Evolutionary conservation across 805 yeast species (phyloP), one percentile per base, ranked within the genome.

Genomic region (Starmerella sirachaensis): DNA sequence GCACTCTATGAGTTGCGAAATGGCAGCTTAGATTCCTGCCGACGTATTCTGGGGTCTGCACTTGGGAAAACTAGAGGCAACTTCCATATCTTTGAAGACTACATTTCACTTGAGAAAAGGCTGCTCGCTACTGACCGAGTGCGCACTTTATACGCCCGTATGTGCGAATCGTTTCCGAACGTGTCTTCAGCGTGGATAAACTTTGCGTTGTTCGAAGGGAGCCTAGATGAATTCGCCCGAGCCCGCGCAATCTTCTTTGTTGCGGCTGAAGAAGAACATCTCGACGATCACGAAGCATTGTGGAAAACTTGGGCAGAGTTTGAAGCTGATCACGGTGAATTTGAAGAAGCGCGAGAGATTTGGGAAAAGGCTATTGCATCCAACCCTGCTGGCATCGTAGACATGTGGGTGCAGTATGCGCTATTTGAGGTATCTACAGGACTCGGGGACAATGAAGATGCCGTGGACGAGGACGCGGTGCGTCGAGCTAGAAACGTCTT

Each of bases 61-160:
- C 63, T 88, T 14, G 96, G 94, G 0, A 59, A 65, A 31, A 67
- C 70, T 30, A 47, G 49, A 0, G 38, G 36, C 4, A 20, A 48
- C 26, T 62, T 59, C 1, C 72, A 71, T 36, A 57, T 82, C 0
- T 74, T 78, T 52, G 62, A 61, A 43, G 65, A 64, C 42, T 91
- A 91, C 57, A 76, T 88, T 32, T 63, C 60, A 1, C 46, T 85
- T 24, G 96, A 88, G 53, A 62, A 62, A 26, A 61, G 65, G 37
- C 55, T 86, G 31, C 80, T 79, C 25, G 91, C 85, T 50, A 80
- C 80, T 64, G 93, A 79, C 43, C 60, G 95, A 24, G 85, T 78
- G 6, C 61, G 97, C 22, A 74, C 62, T 53, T 52, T 91, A 3
- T 84, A 74, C 54, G 81, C 76, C 46, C 76, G 72, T 51, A 71